Evolutionary conservation across 2,329 filamentous ascomycete genomes (phyloP).

Genomic region (Magnaporthiopsis poae): DNA sequence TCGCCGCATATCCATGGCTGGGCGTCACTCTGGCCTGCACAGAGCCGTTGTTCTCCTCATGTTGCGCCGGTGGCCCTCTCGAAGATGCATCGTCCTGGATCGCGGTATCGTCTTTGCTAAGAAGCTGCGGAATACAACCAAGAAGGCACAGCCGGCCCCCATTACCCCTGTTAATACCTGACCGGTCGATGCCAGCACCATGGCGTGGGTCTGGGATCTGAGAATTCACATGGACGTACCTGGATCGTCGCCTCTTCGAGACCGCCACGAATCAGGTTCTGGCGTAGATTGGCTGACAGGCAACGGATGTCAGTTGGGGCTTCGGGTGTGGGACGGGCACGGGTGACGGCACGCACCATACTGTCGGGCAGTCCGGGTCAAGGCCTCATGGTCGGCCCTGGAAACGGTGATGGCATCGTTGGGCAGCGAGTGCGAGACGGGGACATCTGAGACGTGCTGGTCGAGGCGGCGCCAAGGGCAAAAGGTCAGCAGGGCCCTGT

Average conservation of each 20-base stretch:
- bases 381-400: slow-evolving; percentile 49
- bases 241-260: slow-evolving; percentile 36
- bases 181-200: not conserved
- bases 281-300: slow-evolving; percentile 31
- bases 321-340: not conserved
- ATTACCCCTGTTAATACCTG: not conserved
- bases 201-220: not conserved
- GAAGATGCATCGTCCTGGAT: slow-evolving; percentile 13
- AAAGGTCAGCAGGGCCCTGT: not conserved
- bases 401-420: slow-evolving; percentile 43
- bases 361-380: slow-evolving; percentile 42
- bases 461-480: not conserved
- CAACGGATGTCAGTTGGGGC: slow-evolving; percentile 1
- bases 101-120: slow-evolving; percentile 21
- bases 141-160: not conserved
- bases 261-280: slow-evolving; percentile 40
- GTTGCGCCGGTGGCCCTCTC: not conserved
- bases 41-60: not conserved
- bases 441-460: slow-evolving; percentile 5
- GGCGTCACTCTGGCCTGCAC: not conserved
- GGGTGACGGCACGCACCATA: slow-evolving; percentile 37
- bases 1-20: not conserved
- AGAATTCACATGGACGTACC: slow-evolving; percentile 24
- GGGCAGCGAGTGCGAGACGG: slow-evolving; percentile 4
- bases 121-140: slow-evolving; percentile 13